Percentiles rank a stretch among this genome's conserved stretches.
Conservation (phyloP, 2,329 filamentous ascomycete species). For the Fusarium sp. region DNA sequence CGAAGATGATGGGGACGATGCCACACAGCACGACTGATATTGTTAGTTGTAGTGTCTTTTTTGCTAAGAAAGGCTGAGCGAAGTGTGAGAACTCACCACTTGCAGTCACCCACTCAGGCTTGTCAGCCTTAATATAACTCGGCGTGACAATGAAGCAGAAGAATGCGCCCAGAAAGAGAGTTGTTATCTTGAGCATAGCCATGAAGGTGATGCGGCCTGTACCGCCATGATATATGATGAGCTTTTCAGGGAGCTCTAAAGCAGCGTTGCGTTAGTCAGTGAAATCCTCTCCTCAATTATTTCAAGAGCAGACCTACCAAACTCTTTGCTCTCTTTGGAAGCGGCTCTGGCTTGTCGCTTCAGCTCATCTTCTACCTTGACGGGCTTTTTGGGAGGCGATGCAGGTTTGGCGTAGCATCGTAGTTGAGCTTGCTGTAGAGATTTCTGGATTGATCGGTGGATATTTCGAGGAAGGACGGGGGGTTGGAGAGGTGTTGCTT, state of each 20-base stretch:
- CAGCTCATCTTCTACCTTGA: slow-evolving; percentile 46
- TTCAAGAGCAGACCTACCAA: slow-evolving; percentile 22
- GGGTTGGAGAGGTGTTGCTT: not conserved
- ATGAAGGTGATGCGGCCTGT: slow-evolving; percentile 75
- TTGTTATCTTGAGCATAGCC: slow-evolving; percentile 77
- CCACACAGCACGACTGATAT: slow-evolving; percentile 69
- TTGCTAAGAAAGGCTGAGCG: not conserved
- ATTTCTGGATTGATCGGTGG: slow-evolving; percentile 42
- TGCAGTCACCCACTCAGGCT: slow-evolving; percentile 53
- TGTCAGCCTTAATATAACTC: slow-evolving; percentile 62
- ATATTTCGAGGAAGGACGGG: slow-evolving; percentile 31
- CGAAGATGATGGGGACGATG: slow-evolving; percentile 73
- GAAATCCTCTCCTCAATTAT: not conserved
- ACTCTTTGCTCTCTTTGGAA: slow-evolving; percentile 36
- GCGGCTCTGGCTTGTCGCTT: slow-evolving; percentile 48
- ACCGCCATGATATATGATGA: slow-evolving; percentile 83
- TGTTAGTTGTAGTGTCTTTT: slow-evolving; percentile 10
- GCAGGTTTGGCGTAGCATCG: slow-evolving; percentile 47
- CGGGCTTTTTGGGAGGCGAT: slow-evolving; percentile 23
- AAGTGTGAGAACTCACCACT: slow-evolving; percentile 53
- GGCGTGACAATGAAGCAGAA: slow-evolving; percentile 75
- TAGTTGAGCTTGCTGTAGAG: slow-evolving; percentile 43
- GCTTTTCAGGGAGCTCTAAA: slow-evolving; percentile 65
- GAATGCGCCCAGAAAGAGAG: slow-evolving; percentile 76
- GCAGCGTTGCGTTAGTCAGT: not conserved